Base-by-base conservation (phyloP, 2,329 filamentous ascomycete species). In the Epicoccum nigrum region DNA sequence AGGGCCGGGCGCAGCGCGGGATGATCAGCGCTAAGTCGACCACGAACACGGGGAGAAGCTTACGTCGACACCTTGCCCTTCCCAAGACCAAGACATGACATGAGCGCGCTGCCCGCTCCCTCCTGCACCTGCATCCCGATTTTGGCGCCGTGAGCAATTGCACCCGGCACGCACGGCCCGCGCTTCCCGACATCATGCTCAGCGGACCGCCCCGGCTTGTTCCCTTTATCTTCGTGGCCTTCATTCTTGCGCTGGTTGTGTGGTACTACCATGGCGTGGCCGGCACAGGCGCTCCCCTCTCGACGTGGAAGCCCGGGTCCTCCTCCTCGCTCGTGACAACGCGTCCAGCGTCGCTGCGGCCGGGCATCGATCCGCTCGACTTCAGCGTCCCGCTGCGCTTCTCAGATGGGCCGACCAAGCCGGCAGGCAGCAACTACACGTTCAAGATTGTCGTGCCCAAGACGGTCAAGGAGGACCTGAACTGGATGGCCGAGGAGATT, bases 401-500 rank as follows among this genome's bases (percentile, higher is more conserved):
- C 57, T 56, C 42, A 0, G 69, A 72, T 8, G 67, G 65, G 20
- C 37, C 42, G 20, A 40, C 57, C 19, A 74, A 73, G 53, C 65
- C 70, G 2, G 56, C 60, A 13, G 72, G 71, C 50, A 59, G 58
- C 43, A 73, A 73, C 45, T 74, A 74, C 57, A 70, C 61, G 6
- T 65, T 62, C 56, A 64, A 67, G 45, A 63, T 74, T 37, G 65
- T 74, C 28, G 55, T 74, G 9, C 69, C 69, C 15, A 73, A 73
- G 63, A 72, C 67, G 31, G 53, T 67, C 68, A 69, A 71, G n/a
- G 71, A 73, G 35, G 65, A 72, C 44, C 60, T 74, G 7, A 40
- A 47, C 41, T 74, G 72, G 72, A 70, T 74, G 63, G 49, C 58
- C n/a, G 33, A 55, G 33, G 70, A 74, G 55, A 60, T 73, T 5